Evolutionary conservation across 225 moss, liverwort and hornwort species (phyloP).

Genomic region (Polytrichum commune): DNA sequence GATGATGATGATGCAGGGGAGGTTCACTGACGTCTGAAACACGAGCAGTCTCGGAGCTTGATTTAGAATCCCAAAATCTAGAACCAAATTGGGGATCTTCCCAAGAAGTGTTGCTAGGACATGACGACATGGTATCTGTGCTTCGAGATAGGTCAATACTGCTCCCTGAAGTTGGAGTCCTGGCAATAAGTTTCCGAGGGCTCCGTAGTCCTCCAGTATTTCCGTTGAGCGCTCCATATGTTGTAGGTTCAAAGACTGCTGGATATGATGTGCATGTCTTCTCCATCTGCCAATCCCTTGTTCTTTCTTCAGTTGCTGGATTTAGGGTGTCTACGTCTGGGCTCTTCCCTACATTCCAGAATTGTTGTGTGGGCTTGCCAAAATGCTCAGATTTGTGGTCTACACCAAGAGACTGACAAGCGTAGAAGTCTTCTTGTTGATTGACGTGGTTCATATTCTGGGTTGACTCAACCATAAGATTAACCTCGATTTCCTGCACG

Average conservation of each 20-base stretch:
- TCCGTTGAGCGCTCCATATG: not conserved
- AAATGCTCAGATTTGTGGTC: not conserved
- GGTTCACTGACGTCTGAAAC: constrained; percentile 19
- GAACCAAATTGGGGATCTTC: constrained; percentile 26
- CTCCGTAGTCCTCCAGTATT: constrained; percentile 12
- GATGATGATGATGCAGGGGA: not conserved
- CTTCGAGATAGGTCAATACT: constrained; percentile 27
- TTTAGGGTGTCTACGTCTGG: not conserved
- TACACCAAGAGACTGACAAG: not conserved
- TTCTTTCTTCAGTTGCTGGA: constrained; percentile 1
- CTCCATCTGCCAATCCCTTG: constrained; percentile 3
- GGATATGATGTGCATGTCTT: not conserved
- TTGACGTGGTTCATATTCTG: constrained; percentile 5
- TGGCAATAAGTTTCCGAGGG: constrained; percentile 8
- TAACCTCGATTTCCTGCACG: not conserved
- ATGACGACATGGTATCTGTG: constrained; percentile 27
- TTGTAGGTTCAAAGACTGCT: not conserved
- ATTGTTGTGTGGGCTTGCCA: not conserved
- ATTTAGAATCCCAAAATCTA: constrained; percentile 26
- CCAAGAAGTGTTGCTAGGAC: constrained; percentile 33
- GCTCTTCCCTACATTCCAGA: constrained; percentile 13
- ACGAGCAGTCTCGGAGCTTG: constrained; percentile 12
- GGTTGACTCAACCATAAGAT: not conserved
- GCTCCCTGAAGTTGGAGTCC: constrained; percentile 22
- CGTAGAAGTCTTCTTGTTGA: not conserved